Percentiles rank a stretch among this genome's conserved stretches.
Evolutionary conservation across 2,329 filamentous ascomycete species (phyloP).

Genomic region (Cladosporium sp.): DNA sequence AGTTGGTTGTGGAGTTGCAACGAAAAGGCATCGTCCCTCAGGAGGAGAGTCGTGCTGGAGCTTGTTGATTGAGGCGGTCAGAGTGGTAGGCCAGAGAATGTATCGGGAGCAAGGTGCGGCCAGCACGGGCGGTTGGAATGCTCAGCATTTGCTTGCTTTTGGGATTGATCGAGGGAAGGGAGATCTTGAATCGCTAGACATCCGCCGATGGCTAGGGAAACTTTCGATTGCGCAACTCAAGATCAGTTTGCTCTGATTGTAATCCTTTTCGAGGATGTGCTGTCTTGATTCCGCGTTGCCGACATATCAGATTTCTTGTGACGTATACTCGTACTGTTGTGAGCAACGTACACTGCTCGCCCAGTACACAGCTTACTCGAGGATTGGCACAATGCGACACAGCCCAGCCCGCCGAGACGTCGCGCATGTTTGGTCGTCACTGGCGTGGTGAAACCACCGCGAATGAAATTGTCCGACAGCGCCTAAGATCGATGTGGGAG

Average conservation of each 20-base stretch:
- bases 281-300: background rate
- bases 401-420: background rate
- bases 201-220: background rate
- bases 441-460: background rate
- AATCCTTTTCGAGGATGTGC: too few relatives aligned
- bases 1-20: background rate
- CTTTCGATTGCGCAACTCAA: background rate
- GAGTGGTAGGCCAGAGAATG: background rate
- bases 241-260: background rate
- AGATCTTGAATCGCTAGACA: background rate
- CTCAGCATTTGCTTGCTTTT: slow-evolving; percentile 2
- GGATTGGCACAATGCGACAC: background rate
- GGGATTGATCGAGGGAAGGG: background rate
- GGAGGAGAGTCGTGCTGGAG: too few relatives aligned
- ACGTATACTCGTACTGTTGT: background rate
- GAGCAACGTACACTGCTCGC: background rate
- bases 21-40: background rate
- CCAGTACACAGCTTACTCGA: background rate
- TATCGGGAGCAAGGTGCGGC: background rate
- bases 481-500: background rate
- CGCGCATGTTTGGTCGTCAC: background rate
- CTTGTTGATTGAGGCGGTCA: background rate
- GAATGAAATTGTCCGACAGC: background rate
- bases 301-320: background rate
- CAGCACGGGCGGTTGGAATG: background rate